Evolutionary conservation across 2,329 filamentous ascomycete genomes (phyloP), one percentile per base, ranked within the genome.

Genomic region (Elsinoe necatrix): DNA sequence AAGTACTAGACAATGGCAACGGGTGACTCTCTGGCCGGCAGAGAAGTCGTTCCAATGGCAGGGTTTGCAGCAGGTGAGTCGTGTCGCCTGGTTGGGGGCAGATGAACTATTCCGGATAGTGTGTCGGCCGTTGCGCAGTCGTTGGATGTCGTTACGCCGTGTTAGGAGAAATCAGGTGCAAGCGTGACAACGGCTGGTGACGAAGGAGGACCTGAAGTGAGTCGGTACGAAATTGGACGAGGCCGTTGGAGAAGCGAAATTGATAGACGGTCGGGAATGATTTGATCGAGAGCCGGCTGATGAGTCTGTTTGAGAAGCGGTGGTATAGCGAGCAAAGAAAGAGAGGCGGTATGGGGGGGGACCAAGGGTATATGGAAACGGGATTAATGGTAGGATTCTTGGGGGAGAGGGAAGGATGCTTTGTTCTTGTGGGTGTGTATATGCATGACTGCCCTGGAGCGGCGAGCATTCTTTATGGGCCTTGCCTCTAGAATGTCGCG

Each of bases 61-160:
- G 54, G 54, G 54, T 41, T 37, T 21, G 27, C 27, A 41, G 54
- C 41, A 42, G 54, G 52, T 45, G 54, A 48, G 54, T 42, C 23
- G 54, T 56, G 54, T 56, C 54, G 54, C 54, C 54, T 56, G 54
- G 54, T 56, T 56, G 54, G 54, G 54, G 42, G 54, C 54, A 56
- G 54, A 56, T 56, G 54, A 56, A 56, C 54, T 56, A 56, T 56
- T 56, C 54, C 54, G 54, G 54, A 56, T 56, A 56, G 54, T 45
- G 54, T 56, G 54, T 56, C 39, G 54, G 54, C 54, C 54, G 54
- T 56, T 56, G 41, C 31, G 31, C 34, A 9, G 54, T 35, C 39
- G 54, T 56, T 56, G 42, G 42, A 47, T 21, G 54, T 56, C 35
- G 54, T 56, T 48, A 39, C 18, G 54, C 54, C 42, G 54, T 56